phyloP scores from a whole-genome alignment of 306 rosid species.

The Chamaecrista fasciculata region DNA sequence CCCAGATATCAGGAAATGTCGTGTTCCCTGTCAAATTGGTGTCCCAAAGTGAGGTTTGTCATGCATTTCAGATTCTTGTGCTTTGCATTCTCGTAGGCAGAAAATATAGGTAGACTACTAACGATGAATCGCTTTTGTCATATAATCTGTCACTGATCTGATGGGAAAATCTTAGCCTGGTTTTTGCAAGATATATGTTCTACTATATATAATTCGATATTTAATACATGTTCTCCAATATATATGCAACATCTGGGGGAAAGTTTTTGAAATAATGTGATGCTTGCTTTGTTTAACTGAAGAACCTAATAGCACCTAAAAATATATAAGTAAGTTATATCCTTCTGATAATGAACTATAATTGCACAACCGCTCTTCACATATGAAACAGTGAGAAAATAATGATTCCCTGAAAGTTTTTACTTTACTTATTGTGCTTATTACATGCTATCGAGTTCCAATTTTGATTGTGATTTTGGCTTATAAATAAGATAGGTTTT shows the following conservation, averaged over 20 bases:
- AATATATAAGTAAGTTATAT: too few species aligned
- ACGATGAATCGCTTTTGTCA: neutral
- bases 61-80: neutral
- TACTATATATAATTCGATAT: too few species aligned
- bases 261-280: too few species aligned
- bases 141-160: neutral
- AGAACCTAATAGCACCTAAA: too few species aligned
- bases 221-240: too few species aligned
- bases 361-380: neutral
- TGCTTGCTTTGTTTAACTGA: too few species aligned
- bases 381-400: neutral
- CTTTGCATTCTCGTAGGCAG: neutral
- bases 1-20: conserved; percentile 46
- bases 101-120: neutral
- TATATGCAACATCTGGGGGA: too few species aligned
- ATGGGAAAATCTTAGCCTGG: neutral
- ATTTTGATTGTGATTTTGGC: neutral
- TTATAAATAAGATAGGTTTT: neutral
- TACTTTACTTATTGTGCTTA: neutral
- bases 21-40: conserved; percentile 57
- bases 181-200: neutral
- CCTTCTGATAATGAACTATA: neutral
- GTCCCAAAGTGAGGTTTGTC: conserved; percentile 43
- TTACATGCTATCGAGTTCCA: neutral
- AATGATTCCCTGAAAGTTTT: neutral